These are phyloP conservation scores for Penicillium silybi DNA, from an alignment of 495 filamentous ascomycete genomes.

Conservation along the genomic window DNA sequence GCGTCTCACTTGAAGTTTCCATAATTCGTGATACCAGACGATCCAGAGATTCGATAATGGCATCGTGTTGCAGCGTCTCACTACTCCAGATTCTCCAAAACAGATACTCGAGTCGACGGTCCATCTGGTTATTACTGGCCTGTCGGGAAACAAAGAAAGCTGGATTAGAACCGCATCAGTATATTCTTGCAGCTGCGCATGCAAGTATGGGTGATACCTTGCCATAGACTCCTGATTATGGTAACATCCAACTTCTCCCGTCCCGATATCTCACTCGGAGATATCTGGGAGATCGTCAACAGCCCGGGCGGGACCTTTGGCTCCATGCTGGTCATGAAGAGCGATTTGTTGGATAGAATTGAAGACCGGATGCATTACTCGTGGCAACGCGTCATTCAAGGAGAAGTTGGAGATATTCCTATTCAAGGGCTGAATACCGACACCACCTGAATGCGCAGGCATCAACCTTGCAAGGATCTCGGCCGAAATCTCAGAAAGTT, in stretches of 20 bases:
- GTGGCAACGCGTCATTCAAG: not conserved
- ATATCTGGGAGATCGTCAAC: constrained; percentile 35
- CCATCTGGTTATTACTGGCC: constrained; percentile 36
- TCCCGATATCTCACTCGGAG: constrained; percentile 16
- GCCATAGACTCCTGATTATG: constrained; percentile 45
- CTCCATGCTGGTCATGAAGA: constrained; percentile 29
- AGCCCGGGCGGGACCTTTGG: constrained; percentile 48
- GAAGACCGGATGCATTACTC: too few relatives aligned
- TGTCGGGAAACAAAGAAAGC: constrained; percentile 38
- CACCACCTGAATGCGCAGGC: not conserved
- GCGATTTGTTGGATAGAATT: not conserved
- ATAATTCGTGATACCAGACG: constrained; percentile 40
- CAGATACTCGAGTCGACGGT: constrained; percentile 47
- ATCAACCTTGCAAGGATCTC: not conserved
- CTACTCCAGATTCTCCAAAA: constrained; percentile 53
- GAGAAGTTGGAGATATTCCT: not conserved
- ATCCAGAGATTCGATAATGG: constrained; percentile 35
- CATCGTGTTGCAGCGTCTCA: constrained; percentile 18
- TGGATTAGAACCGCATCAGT: constrained; percentile 9
- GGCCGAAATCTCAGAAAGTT: not conserved
- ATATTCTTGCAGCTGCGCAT: constrained; percentile 3
- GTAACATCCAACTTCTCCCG: constrained; percentile 28
- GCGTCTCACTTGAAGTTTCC: not conserved
- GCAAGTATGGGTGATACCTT: constrained; percentile 33
- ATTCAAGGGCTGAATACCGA: not conserved